These are phyloP conservation scores for Mimosa bimucronata DNA, from an alignment of 306 rosid species.

Conservation along the genomic window DNA sequence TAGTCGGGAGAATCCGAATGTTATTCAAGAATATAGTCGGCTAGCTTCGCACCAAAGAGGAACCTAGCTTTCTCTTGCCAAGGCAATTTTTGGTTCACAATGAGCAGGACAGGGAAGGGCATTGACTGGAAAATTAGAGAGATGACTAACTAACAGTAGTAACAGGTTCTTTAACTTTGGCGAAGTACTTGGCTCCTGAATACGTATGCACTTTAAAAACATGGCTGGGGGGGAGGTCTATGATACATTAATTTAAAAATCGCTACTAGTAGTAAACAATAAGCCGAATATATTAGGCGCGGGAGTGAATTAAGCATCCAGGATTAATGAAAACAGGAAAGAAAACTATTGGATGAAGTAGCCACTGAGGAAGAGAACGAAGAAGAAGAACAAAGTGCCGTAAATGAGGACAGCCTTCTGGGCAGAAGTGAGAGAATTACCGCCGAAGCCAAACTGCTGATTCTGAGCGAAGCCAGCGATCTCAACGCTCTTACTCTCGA, in stretches of 20 bases:
- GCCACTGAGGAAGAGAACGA: constrained; percentile 76
- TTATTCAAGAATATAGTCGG: neutral
- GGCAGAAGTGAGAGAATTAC: constrained; percentile 80
- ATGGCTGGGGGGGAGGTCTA: constrained; percentile 1
- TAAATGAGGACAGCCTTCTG: constrained; percentile 88
- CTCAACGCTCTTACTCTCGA: constrained; percentile 85
- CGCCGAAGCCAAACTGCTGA: constrained; percentile 94
- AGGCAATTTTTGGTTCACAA: neutral
- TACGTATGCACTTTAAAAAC: constrained; percentile 6
- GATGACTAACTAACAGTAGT: neutral
- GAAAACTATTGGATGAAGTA: constrained; percentile 78
- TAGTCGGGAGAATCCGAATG: neutral
- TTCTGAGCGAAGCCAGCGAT: constrained; percentile 95
- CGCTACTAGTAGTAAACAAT: neutral
- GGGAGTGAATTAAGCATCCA: constrained; percentile 14
- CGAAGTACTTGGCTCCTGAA: constrained; percentile 1
- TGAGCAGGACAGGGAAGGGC: neutral
- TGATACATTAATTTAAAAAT: neutral
- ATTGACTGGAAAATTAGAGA: neutral
- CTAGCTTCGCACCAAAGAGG: neutral
- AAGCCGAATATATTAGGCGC: neutral
- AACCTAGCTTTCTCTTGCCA: neutral
- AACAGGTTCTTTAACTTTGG: neutral
- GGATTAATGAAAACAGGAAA: neutral
- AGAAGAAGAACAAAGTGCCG: constrained; percentile 79